Evolutionary conservation across 371 early-diverging fungal species (phyloP).

Genomic region (Mortierella sp.): DNA sequence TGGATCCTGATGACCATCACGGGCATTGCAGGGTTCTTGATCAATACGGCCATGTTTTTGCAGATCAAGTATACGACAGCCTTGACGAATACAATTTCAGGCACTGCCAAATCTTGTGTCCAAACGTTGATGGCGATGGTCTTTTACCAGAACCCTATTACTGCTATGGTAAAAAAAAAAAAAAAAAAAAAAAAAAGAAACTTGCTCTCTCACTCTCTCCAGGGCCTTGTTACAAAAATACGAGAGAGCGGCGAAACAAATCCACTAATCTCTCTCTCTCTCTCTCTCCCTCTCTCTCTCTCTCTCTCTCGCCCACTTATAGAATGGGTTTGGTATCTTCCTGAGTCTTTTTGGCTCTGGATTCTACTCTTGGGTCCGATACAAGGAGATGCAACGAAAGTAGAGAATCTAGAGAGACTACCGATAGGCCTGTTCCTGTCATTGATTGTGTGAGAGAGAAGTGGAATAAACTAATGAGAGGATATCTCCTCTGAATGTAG

Average conservation of each 20-base stretch:
- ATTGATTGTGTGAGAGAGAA: too few species aligned
- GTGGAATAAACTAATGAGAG: too few species aligned
- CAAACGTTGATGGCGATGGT: conserved; percentile 76
- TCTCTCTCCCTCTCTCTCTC: not conserved
- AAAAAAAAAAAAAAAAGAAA: not conserved
- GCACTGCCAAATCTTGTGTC: conserved; percentile 82
- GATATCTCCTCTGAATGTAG: too few species aligned
- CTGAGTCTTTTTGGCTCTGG: conserved; percentile 75
- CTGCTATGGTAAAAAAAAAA: conserved; percentile 61
- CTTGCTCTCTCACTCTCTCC: too few species aligned
- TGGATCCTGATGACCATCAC: conserved; percentile 79
- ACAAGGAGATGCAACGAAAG: conserved; percentile 64
- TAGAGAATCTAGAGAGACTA: not conserved
- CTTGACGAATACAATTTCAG: conserved; percentile 80
- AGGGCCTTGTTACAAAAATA: too few species aligned
- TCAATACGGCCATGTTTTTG: conserved; percentile 82
- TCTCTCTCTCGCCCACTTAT: conserved; percentile 10
- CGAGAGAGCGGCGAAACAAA: too few species aligned
- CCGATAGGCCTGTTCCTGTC: too few species aligned
- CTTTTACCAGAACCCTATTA: conserved; percentile 75
- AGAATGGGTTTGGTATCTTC: conserved; percentile 77
- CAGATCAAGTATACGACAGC: conserved; percentile 84
- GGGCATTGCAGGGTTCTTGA: conserved; percentile 76
- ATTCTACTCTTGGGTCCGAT: conserved; percentile 75
- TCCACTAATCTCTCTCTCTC: too few species aligned